Conservation (phyloP, 768 basidiomycete genomes). For the Steccherinum ochraceum region DNA sequence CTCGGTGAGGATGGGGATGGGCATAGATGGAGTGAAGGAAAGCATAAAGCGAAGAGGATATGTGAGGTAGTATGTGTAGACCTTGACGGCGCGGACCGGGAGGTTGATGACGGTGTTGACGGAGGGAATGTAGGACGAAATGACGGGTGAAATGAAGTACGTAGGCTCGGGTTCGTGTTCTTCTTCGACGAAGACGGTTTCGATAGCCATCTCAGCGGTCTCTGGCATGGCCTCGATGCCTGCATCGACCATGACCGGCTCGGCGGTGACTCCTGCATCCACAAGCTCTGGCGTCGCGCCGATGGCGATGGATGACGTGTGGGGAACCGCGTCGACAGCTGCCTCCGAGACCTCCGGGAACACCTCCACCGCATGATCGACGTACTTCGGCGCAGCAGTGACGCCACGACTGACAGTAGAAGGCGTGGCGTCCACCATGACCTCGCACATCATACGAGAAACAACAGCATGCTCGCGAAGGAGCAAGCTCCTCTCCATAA, state of each 20-base stretch:
- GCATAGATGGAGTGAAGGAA: constrained; percentile 13
- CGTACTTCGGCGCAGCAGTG: constrained; percentile 32
- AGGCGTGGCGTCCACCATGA: constrained; percentile 54
- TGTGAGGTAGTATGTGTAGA: constrained; percentile 25
- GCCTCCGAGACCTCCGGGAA: constrained; percentile 29
- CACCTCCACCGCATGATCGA: constrained; percentile 31
- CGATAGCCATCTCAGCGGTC: constrained; percentile 18
- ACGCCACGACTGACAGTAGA: constrained; percentile 33
- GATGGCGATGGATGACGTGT: constrained; percentile 34
- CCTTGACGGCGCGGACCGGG: constrained; percentile 24
- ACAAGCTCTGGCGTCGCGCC: constrained; percentile 46
- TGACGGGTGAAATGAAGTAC: constrained; percentile 1
- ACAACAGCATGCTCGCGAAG: constrained; percentile 36
- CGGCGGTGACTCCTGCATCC: constrained; percentile 42
- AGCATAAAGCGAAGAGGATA: constrained; percentile 28
- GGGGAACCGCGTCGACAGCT: constrained; percentile 34
- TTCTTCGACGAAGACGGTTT: constrained; percentile 6
- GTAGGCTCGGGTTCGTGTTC: constrained; percentile 5
- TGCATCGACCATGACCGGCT: constrained; percentile 26
- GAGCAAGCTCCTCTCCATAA: constrained; percentile 47
- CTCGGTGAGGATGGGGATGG: too few relatives aligned
- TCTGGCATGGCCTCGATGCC: constrained; percentile 23
- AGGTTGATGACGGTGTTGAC: constrained; percentile 21
- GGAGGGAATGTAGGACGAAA: constrained; percentile 22
- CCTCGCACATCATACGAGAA: too few relatives aligned